Evolutionary conservation across 2,329 filamentous ascomycete genomes (phyloP).

Genomic region (Penicillium brevicompactum): DNA sequence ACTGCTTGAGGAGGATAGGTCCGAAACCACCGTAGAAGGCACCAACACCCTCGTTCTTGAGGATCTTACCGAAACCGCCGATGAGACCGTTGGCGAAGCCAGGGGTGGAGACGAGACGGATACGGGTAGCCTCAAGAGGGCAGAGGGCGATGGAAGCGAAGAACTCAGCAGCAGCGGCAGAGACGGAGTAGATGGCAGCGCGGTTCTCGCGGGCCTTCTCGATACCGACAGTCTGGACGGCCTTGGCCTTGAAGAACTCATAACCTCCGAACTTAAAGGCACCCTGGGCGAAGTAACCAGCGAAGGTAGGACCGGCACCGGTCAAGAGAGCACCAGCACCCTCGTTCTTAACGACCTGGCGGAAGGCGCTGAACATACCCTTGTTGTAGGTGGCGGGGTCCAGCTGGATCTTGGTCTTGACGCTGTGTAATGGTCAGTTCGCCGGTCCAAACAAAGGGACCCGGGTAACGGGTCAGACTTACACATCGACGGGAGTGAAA

Average conservation of each 20-base stretch:
- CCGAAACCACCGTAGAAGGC: conserved; percentile 92
- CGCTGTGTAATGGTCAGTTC: conserved; percentile 53
- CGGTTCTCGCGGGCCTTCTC: conserved; percentile 77
- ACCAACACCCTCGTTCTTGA: conserved; percentile 77
- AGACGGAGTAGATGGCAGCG: conserved; percentile 76
- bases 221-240: conserved; percentile 76
- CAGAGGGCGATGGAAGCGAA: conserved; percentile 71
- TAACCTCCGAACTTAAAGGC: conserved; percentile 94
- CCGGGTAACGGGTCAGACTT: conserved; percentile 52
- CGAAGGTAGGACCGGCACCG: conserved; percentile 82
- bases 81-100: conserved; percentile 80
- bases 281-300: conserved; percentile 80
- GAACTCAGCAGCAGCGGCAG: conserved; percentile 63
- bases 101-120: conserved; percentile 86
- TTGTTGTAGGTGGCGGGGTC: conserved; percentile 86
- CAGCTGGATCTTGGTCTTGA: conserved; percentile 95
- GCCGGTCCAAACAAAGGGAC: conserved; percentile 14
- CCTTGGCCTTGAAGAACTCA: conserved; percentile 94
- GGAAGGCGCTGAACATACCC: conserved; percentile 82
- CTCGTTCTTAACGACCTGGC: conserved; percentile 72
- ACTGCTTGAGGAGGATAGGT: conserved; percentile 82
- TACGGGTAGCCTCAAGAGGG: conserved; percentile 90
- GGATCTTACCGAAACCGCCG: conserved; percentile 79
- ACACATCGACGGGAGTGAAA: conserved; percentile 97
- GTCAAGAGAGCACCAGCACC: conserved; percentile 83